Conservation (phyloP, 192 early-diverging fungal species). For the Backusella liffmaniae region DNA sequence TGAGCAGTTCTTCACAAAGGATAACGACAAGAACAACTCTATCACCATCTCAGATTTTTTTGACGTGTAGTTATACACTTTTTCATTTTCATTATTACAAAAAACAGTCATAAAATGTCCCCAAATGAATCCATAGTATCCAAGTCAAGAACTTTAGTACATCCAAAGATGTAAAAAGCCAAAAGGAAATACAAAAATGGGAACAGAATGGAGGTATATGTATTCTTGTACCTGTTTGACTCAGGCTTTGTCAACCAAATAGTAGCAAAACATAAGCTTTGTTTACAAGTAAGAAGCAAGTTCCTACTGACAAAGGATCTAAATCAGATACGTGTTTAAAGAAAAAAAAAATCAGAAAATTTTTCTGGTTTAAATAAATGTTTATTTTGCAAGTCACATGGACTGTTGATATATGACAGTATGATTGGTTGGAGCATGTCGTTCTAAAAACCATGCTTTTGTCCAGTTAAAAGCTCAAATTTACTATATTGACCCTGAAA, state of each 20-base stretch:
- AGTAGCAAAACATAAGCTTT: conserved; percentile 5
- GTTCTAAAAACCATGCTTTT: neutral
- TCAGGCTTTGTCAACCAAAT: conserved; percentile 10
- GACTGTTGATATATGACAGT: neutral
- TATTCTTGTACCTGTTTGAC: conserved; percentile 15
- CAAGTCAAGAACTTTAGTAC: neutral
- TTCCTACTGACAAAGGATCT: conserved; percentile 17
- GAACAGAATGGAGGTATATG: conserved; percentile 12
- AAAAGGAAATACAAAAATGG: neutral
- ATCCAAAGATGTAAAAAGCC: neutral
- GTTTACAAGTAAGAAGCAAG: neutral
- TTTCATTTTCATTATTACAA: neutral
- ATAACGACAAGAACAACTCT: no score
- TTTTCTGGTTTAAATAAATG: neutral
- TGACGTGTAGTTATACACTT: neutral
- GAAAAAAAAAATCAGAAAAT: neutral
- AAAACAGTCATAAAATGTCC: neutral
- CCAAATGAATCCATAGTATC: neutral
- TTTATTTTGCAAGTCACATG: neutral
- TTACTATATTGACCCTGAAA: neutral
- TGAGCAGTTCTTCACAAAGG: no score
- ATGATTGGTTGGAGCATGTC: neutral
- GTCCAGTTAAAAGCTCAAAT: neutral
- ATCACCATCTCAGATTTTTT: no score
- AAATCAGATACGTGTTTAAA: conserved; percentile 5